These are phyloP conservation scores for sweet orange (Citrus sinensis) DNA, from an alignment of 345 rosid genomes.

Conservation along the genomic window DVS_A1.0 CM039163.1:32829001-32829500, in stretches of 20 bases:
- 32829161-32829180: no score
- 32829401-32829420: no score
- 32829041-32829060: slow-evolving; percentile 74
- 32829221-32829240: slow-evolving; percentile 91
- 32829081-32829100: slow-evolving; percentile 89
- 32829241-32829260: slow-evolving; percentile 94
- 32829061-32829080: slow-evolving; percentile 95
- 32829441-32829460: no score
- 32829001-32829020: slow-evolving; percentile 85
- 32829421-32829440: no score
- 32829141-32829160: no score
- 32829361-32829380: no score
- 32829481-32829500: no score
- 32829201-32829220: slow-evolving; percentile 43
- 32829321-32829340: no score
- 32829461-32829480: no score
- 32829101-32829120: slow-evolving; percentile 16
- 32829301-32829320: no score
- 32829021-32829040: slow-evolving; percentile 93
- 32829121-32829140: slow-evolving; percentile 5
- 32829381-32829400: no score
- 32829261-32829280: slow-evolving; percentile 99
- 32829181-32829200: background rate
- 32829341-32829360: no score
- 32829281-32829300: slow-evolving; percentile 73